Evolutionary conservation across 2,329 filamentous ascomycete genomes (phyloP).

Genomic region (Stagonosporopsis vannaccii): DNA sequence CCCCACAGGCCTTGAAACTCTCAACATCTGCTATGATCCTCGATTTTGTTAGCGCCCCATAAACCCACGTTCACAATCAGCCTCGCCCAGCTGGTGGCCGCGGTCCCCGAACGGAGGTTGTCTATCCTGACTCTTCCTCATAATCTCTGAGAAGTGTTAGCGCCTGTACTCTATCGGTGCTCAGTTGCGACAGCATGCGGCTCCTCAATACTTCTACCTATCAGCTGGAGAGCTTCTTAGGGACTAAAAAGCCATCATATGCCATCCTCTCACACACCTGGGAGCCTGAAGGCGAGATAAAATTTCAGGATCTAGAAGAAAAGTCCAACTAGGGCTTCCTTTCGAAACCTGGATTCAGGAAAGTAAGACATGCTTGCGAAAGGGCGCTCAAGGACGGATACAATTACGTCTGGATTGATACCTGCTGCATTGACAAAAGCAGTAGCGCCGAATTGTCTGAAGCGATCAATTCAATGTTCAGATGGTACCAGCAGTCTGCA

Average conservation of each 20-base stretch:
- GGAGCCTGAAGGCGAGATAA: not conserved
- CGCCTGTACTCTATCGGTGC: no score
- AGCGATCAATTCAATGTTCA: not conserved
- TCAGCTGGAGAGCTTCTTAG: not conserved
- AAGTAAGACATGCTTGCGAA: not conserved
- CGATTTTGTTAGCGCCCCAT: no score
- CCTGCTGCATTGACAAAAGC: not conserved
- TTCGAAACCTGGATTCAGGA: not conserved
- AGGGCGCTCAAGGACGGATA: not conserved
- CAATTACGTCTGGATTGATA: not conserved
- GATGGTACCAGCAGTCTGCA: not conserved
- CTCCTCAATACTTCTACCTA: not conserved
- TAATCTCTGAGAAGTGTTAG: no score
- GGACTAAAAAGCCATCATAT: not conserved
- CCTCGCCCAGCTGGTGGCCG: no score
- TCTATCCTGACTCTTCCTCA: no score
- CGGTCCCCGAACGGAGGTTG: no score
- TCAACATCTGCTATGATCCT: no score
- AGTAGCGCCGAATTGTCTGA: not conserved
- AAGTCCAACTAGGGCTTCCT: not conserved
- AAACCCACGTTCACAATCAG: no score
- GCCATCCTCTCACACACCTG: not conserved
- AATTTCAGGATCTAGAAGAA: not conserved
- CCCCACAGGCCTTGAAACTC: no score
- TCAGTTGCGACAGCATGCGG: not conserved